Evolutionary conservation across 2,329 filamentous ascomycete species (phyloP), one percentile per base, ranked within the genome.

Genomic region (Lasiodiplodia theobromae): DNA sequence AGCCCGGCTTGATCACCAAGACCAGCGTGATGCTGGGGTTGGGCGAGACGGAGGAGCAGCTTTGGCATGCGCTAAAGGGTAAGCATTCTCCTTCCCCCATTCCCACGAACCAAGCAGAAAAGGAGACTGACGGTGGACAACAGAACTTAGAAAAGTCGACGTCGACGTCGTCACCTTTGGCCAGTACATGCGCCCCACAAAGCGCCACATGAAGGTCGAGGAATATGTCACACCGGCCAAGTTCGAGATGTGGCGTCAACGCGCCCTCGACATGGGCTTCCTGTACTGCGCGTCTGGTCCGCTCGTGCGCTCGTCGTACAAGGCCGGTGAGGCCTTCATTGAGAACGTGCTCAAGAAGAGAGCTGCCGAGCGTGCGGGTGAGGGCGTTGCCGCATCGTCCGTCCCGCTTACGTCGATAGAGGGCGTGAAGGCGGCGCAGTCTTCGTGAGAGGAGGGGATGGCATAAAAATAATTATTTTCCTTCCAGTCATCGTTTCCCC

Each of bases 161-260:
- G 94, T 97, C 56, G 96, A 99, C 74, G 93, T 99, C 14, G 94
- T 99, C 69, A 99, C 96, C 0, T 99, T 99, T 74, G 96, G 96
- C n/a, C 96, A 99, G 84, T 99, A 99, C 84, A 99, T 99, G 96
- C 92, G 95, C 12, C 96, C 96, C 1, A 99, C 96, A 4, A 99
- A 98, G 86, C 89, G 95, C 54, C 96, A 99, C 80, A 95, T 99
- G 88, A 91, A 97, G 80, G 96, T 99, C 38, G 92, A 97, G 76
- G 93, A 95, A 79, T 99, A 99, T 79, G 88, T 99, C 57, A 95
- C 94, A 0, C 96, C 96, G 0, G 92, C 92, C 70, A 89, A 91
- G 71, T 99, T 99, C 77, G 95, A 98, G 77, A 84, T 92, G 75
- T 99, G 96, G 96, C 88, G 92, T 70, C 88, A 93, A 82, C 89